Evolutionary conservation across 139 green algal species (phyloP).

Genomic region (Gonium pectorale): DNA sequence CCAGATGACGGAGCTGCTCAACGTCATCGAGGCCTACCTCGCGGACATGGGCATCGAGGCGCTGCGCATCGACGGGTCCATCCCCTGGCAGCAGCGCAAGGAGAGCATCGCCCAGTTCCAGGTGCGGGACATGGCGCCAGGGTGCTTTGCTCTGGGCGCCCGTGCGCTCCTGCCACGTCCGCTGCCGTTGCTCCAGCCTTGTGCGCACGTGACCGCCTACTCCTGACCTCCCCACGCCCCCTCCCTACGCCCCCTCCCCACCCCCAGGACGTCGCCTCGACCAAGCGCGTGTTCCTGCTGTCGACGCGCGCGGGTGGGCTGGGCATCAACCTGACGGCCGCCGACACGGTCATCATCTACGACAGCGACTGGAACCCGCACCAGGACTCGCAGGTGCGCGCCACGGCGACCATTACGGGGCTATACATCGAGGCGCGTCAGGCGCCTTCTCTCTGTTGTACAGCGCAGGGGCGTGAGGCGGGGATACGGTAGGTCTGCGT

Average conservation of each 20-base stretch:
- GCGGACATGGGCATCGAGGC: conserved; percentile 79
- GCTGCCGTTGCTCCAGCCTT: neutral
- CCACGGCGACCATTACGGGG: neutral
- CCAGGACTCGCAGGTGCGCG: conserved; percentile 85
- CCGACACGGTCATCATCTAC: conserved; percentile 97
- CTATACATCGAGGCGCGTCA: neutral
- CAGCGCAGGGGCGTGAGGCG: no score
- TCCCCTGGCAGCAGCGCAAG: conserved; percentile 81
- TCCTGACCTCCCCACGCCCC: neutral
- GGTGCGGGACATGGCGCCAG: neutral
- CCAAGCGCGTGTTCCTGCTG: conserved; percentile 96
- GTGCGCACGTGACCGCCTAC: neutral
- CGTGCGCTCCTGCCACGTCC: no score
- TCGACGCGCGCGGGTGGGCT: conserved; percentile 96
- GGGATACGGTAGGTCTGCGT: no score
- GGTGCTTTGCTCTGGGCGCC: neutral
- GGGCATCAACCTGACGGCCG: conserved; percentile 94
- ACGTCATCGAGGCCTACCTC: conserved; percentile 95
- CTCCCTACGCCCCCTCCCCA: neutral
- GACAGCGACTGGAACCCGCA: conserved; percentile 97
- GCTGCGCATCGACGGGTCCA: conserved; percentile 92
- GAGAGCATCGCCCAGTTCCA: conserved; percentile 44
- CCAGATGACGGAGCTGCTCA: conserved; percentile 99
- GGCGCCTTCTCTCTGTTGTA: no score
- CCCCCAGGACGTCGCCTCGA: neutral